Percentiles rank a stretch among this genome's conserved stretches.
Conservation (phyloP, 805 yeast genomes). For the Metschnikowia corniflorae region DNA sequence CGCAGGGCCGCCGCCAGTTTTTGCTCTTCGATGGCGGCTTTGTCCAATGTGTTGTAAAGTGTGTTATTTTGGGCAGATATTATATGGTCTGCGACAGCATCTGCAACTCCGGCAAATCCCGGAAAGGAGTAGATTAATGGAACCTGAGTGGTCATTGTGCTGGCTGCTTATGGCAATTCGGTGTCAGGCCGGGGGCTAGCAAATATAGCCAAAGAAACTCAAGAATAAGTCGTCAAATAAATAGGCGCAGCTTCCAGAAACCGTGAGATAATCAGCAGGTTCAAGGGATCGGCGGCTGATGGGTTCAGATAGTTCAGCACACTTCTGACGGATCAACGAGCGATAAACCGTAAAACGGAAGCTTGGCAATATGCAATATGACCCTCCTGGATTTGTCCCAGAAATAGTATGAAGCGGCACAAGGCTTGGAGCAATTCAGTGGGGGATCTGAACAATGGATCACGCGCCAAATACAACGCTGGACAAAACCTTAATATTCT, state of each 20-base stretch:
- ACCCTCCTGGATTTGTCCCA: too few species aligned
- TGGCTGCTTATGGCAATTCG: not conserved
- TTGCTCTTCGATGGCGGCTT: slow-evolving; percentile 27
- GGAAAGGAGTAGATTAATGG: slow-evolving; percentile 93
- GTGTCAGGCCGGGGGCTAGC: not conserved
- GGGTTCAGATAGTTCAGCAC: not conserved
- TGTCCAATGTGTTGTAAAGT: slow-evolving; percentile 43
- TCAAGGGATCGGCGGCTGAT: not conserved
- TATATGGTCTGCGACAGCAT: slow-evolving; percentile 94
- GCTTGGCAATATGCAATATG: too few species aligned
- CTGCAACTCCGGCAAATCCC: slow-evolving; percentile 86
- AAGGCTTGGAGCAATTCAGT: too few species aligned
- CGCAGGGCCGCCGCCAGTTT: slow-evolving; percentile 24
- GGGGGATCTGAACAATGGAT: not conserved
- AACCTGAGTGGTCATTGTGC: slow-evolving; percentile 80
- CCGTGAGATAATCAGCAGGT: too few species aligned
- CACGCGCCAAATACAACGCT: not conserved
- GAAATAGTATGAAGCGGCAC: too few species aligned
- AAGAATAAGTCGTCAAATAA: too few species aligned
- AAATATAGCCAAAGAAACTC: too few species aligned
- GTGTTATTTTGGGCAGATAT: slow-evolving; percentile 82
- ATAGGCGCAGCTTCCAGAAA: too few species aligned
- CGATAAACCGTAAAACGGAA: too few species aligned
- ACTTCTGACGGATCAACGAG: not conserved
- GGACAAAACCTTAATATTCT: not conserved